Base-by-base conservation (phyloP, 768 basidiomycete genomes). In the Boletus coccyginus region DNA sequence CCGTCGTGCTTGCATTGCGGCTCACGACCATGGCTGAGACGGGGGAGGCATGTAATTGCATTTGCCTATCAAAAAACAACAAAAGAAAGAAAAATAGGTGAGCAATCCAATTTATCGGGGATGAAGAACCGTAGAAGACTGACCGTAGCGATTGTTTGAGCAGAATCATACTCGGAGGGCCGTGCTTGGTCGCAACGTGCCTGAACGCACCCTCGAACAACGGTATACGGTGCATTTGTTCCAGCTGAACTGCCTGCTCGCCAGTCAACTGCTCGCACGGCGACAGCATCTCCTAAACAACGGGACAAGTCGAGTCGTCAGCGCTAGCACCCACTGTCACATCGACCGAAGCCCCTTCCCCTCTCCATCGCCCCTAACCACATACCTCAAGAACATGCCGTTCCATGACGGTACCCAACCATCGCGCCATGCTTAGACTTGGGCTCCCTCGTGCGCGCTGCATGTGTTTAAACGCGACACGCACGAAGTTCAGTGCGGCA, bases 401-500 rank as follows among this genome's bases (percentile, higher is more conserved):
- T 14, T 62, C 52, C n/a, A 41, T 59, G 43, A 70, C 50, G 5
- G 17, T 40, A 29, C 17, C 29, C 44, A 68, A 44, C 48, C 61
- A 65, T 14, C 49, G 56, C 38, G 9, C 51, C 29, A 61, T 56
- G 11, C 36, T 53, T 1, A 45, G 12, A 17, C 32, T 36, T 41
- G 35, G 17, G 11, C 32, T 14, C 21, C 62, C 48, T 42, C 49
- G 52, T 3, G 42, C 41, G 10, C 56, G 58, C 24, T 57, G 56
- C 39, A 46, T 39, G 19, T 66, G 50, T 12, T 61, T 60, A 21
- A 85, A 77, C n/a, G 76, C 71, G 11, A 81, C 57, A 24, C 84
- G 75, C 13, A 77, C 82, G 53, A 84, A 86, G 60, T 86, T 87
- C 60, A 88, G 61, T 3, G 82, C 81, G 10, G 86, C 84, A 44